Evolutionary conservation across 2,329 filamentous ascomycete species (phyloP).

Genomic region (Cladosporium cucumerinum): DNA sequence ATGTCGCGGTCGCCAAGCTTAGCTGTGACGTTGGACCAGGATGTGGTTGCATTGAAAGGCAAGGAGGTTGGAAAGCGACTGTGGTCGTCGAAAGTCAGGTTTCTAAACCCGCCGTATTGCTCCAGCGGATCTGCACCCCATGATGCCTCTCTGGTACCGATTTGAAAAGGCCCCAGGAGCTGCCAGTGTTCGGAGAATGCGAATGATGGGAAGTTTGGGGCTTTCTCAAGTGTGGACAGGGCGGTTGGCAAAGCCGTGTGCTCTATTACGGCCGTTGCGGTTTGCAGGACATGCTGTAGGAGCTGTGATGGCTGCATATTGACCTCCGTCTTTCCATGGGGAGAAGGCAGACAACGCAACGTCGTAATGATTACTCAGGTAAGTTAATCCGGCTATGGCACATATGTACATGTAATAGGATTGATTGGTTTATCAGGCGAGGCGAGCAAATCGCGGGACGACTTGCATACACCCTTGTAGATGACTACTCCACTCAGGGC

Average conservation of each 20-base stretch:
- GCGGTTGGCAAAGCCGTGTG: not conserved
- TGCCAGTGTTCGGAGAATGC: constrained; percentile 42
- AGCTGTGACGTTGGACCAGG: constrained; percentile 46
- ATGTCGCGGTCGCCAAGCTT: constrained; percentile 29
- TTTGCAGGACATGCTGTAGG: not conserved
- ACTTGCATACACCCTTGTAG: not conserved
- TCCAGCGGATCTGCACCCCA: constrained; percentile 60
- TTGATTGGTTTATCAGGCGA: not conserved
- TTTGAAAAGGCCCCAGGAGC: constrained; percentile 56
- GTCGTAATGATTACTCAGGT: not conserved
- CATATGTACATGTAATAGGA: not conserved
- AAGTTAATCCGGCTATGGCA: not conserved
- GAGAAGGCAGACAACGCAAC: not conserved
- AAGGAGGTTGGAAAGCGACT: constrained; percentile 51
- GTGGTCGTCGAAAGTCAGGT: constrained; percentile 42
- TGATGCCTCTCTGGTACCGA: constrained; percentile 57
- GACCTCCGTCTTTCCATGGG: not conserved
- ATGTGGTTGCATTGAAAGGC: constrained; percentile 48
- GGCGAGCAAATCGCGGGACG: not conserved
- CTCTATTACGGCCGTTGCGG: not conserved
- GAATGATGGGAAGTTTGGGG: not conserved
- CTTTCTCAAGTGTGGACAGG: too few relatives aligned
- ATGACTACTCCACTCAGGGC: constrained; percentile 5
- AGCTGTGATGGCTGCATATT: constrained; percentile 7
- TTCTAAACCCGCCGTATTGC: constrained; percentile 50